A percentile compares a stretch with the other conserved stretches of the same genome.
Conservation (phyloP, 2,329 filamentous ascomycete species). For the Pyrenophora graminea region DNA sequence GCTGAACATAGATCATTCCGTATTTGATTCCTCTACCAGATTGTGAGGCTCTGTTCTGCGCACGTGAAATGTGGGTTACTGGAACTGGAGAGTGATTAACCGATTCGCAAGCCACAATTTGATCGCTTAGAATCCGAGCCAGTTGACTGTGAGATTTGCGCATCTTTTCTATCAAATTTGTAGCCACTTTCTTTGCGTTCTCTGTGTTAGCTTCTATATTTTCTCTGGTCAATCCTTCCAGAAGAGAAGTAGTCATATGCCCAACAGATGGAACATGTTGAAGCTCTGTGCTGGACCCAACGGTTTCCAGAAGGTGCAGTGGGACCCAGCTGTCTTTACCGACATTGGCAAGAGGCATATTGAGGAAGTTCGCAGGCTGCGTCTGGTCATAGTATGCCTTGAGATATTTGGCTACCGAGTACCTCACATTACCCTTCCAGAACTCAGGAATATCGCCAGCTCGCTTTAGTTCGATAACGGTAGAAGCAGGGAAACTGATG, state of each 20-base stretch:
- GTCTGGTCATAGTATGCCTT: neutral
- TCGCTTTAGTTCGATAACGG: neutral
- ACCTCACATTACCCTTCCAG: neutral
- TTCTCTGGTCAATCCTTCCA: neutral
- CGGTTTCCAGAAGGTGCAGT: neutral
- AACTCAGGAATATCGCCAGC: neutral
- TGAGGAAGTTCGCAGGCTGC: neutral
- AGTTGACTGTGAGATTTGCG: neutral
- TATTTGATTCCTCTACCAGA: neutral
- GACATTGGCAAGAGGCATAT: neutral
- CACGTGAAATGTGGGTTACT: too few relatives aligned
- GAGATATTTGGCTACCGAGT: neutral
- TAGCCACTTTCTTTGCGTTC: neutral
- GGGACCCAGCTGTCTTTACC: neutral
- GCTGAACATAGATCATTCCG: neutral
- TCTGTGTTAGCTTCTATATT: neutral
- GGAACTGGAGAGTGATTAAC: too few relatives aligned
- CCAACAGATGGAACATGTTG: neutral
- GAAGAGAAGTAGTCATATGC: neutral
- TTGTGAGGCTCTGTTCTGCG: too few relatives aligned
- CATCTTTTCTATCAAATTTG: neutral
- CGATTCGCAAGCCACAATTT: too few relatives aligned
- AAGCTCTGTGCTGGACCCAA: neutral
- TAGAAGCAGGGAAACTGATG: neutral
- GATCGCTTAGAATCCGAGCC: neutral